These are phyloP conservation scores for Paxillus ammoniavirescens DNA, from an alignment of 768 basidiomycete genomes.

Conservation along the genomic window DNA sequence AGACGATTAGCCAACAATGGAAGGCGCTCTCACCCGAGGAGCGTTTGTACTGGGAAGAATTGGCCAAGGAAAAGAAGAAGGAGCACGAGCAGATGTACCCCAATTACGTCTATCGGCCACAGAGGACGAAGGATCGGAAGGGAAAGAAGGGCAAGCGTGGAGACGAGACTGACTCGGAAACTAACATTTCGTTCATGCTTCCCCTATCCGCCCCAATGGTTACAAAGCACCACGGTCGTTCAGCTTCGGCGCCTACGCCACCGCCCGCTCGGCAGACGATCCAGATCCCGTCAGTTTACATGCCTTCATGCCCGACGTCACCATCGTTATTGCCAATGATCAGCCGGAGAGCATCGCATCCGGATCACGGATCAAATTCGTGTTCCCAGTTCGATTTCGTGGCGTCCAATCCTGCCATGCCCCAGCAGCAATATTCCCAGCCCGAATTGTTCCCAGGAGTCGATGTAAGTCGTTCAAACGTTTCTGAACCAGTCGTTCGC, in stretches of 20 bases:
- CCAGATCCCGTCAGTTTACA: slow-evolving; percentile 61
- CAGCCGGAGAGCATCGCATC: slow-evolving; percentile 55
- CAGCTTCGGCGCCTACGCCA: slow-evolving; percentile 62
- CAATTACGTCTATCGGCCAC: slow-evolving; percentile 77
- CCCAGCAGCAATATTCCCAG: slow-evolving; percentile 37
- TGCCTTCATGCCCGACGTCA: slow-evolving; percentile 65
- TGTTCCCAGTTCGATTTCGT: slow-evolving; percentile 55
- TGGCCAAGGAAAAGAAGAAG: slow-evolving; percentile 78
- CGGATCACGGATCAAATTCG: slow-evolving; percentile 44
- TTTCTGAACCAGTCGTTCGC: slow-evolving; percentile 5
- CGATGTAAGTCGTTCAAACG: slow-evolving; percentile 39
- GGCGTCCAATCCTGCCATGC: slow-evolving; percentile 43
- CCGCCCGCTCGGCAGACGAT: slow-evolving; percentile 64
- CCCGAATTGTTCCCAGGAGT: slow-evolving; percentile 26
- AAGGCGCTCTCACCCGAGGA: slow-evolving; percentile 65
- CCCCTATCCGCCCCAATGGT: slow-evolving; percentile 38
- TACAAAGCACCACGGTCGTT: slow-evolving; percentile 45
- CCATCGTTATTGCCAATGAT: slow-evolving; percentile 56
- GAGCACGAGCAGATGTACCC: slow-evolving; percentile 76
- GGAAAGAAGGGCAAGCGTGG: slow-evolving; percentile 41
- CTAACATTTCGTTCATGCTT: slow-evolving; percentile 48
- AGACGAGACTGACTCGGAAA: slow-evolving; percentile 49
- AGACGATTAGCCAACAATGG: slow-evolving; percentile 83
- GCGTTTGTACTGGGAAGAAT: slow-evolving; percentile 69
- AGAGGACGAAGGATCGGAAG: slow-evolving; percentile 50